Percentiles rank a stretch among this genome's conserved stretches.
phyloP scores from a whole-genome alignment of 352 stramenopile species.

The Globisporangium cystogenes region DNA sequence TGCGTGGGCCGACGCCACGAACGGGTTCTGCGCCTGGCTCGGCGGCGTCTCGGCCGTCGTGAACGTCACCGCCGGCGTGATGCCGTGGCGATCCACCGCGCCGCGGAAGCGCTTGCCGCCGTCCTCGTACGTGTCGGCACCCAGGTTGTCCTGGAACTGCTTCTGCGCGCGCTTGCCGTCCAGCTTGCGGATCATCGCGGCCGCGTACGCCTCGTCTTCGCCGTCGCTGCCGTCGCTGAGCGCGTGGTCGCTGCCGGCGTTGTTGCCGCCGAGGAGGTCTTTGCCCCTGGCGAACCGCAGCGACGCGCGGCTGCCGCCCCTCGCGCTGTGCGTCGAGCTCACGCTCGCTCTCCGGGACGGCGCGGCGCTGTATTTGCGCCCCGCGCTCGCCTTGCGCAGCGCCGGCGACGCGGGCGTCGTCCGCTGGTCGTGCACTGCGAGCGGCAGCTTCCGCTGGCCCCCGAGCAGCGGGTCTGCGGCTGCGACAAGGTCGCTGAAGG shows the following conservation, averaged over 20 bases:
- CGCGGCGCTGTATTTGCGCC: constrained; percentile 8
- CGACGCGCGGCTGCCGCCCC: not conserved
- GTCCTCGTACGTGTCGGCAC: constrained; percentile 31
- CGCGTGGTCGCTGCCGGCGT: not conserved
- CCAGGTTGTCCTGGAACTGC: constrained; percentile 21
- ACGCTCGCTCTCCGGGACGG: constrained; percentile 6
- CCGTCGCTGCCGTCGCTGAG: not conserved
- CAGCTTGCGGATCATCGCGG: constrained; percentile 11
- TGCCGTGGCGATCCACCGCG: constrained; percentile 41
- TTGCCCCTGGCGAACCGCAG: constrained; percentile 2
- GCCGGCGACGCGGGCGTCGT: not conserved
- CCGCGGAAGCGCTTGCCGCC: constrained; percentile 36
- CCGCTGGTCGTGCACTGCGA: constrained; percentile 4
- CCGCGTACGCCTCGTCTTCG: constrained; percentile 6
- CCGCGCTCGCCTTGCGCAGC: constrained; percentile 1
- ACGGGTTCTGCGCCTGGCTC: constrained; percentile 40
- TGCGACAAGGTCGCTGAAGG: not conserved
- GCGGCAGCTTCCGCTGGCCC: not conserved
- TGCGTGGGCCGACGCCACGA: constrained; percentile 19
- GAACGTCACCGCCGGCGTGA: constrained; percentile 66
- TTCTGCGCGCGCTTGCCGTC: constrained; percentile 13
- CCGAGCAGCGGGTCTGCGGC: not conserved
- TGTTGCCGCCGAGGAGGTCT: constrained; percentile 1
- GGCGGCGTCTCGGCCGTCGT: constrained; percentile 41
- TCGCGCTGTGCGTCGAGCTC: constrained; percentile 4